Evolutionary conservation across 768 basidiomycete species (phyloP), one percentile per base, ranked within the genome.

Genomic region (Russula emetica): DNA sequence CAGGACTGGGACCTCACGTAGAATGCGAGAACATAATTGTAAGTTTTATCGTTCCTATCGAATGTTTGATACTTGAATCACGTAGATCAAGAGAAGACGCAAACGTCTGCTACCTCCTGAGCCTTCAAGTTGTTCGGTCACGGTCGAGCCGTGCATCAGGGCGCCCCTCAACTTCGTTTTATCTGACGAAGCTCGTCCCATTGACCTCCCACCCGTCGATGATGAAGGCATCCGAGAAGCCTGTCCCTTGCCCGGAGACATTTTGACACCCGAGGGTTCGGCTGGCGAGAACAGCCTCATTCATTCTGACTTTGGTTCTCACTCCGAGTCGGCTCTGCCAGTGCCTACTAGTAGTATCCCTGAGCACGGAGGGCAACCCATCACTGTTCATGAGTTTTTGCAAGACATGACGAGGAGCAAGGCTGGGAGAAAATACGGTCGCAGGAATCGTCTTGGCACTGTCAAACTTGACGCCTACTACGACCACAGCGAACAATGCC

Each of bases 11-110:
- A 18, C 40, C 20, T 47, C 36, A 55, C 40, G 24, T 45, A 24
- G 36, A 44, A 51, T 18, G 28, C 47, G 54, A 64, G 24, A 55
- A 55, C 16, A 28, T 60, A 26, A 55, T 61, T 26, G 63, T 64
- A 32, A 55, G 63, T 28, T 30, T 38, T 28, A 16, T 14, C 14
- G 8, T 60, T 34, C 51, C 5, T 22, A 28, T 47, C 20, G 22
- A 26, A 3, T 7, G n/a, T 14, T 44, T 34, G 26, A 36, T 28
- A 11, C 22, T 49, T 38, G 42, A 44, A 11, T 8, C 42, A 1
- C 34, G 44, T 47, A 66, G 66, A 64, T 66, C 18, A 66, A 51
- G 58, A 52, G 45, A 36, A 64, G 58, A 30, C 66, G 66, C 63
- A 66, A 64, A 45, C 53, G 62, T 42, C 20, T 53, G 22, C 36